Percentiles rank a stretch among this genome's conserved stretches.
Conservation (phyloP, 164 flowering plant genomes). For the Stephania cephalantha region DNA sequence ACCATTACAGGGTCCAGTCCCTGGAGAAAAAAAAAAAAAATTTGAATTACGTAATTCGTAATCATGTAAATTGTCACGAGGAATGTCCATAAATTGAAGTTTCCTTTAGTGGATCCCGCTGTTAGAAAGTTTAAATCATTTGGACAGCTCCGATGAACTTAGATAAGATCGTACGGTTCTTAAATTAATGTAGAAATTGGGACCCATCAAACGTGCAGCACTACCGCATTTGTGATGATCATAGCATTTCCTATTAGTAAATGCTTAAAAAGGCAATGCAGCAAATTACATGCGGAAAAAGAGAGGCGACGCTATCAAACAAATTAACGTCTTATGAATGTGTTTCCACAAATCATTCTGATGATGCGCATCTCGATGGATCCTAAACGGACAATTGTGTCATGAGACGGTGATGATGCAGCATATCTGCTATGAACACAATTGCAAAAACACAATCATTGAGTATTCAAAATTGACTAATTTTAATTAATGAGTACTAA, state of each 20-base stretch:
- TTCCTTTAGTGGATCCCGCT: not conserved
- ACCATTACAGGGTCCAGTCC: conserved; percentile 78
- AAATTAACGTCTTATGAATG: not conserved
- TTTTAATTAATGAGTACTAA: too few species aligned
- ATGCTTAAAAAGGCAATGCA: not conserved
- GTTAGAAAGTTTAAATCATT: not conserved
- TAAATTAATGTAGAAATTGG: not conserved
- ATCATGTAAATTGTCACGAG: not conserved
- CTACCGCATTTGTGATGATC: not conserved
- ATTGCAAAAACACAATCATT: too few species aligned
- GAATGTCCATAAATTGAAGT: not conserved
- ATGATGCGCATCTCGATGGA: too few species aligned
- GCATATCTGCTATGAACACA: too few species aligned
- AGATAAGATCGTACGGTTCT: not conserved
- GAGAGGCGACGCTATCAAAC: not conserved
- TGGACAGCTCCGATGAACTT: not conserved
- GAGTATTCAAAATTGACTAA: too few species aligned
- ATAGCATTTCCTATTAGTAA: conserved; percentile 5
- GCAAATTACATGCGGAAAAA: conserved; percentile 13
- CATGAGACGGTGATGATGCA: too few species aligned
- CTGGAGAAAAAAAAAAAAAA: conserved; percentile 25
- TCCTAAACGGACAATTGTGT: too few species aligned
- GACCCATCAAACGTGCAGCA: conserved; percentile 8
- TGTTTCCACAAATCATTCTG: too few species aligned
- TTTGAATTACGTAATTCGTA: not conserved